Base-by-base conservation (phyloP, 768 basidiomycete species). In the Naganishia antarctica region DNA sequence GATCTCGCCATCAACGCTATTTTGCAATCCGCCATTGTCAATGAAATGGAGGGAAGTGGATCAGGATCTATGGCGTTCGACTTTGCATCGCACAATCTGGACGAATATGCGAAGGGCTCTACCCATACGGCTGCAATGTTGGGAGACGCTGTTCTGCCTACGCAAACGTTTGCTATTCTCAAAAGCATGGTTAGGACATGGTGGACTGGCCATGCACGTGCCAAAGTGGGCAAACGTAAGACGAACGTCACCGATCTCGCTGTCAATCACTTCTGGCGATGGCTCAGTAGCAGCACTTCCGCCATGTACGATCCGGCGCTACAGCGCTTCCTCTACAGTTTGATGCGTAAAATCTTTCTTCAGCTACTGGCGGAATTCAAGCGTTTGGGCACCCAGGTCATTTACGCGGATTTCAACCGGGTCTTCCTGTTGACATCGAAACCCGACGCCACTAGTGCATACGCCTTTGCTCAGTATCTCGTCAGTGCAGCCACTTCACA, bases 331-430 rank as follows among this genome's bases (percentile, higher is more conserved):
- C 80, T 98, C 9, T 88, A 93, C 70, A 89, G 91, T 15, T 83
- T 98, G 49, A 99, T 99, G 96, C 86, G 90, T 65, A 98, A 99
- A 80, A 92, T 90, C 0, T 97, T 97, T 79, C 89, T 96, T 63
- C 96, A 98, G 78, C 82, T 99, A 68, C 82, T 98, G 23, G 93
- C 94, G 15, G 96, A 99, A 76, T 93, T 97, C 80, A 91, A 89
- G 71, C 85, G 96, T 18, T 82, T 99, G 1, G 96, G 96, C 0
- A 93, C 92, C 0, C 86, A 89, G 61, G 86, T 98, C 63, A 84
- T 98, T 31, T 91, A 92, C 67, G 94, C 93, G 26, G 91, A 98
- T 76, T 92, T 98, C 76, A 86, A 88, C 66, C 85, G 85, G 11
- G 86, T 99, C 69, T 81, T 96, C 46, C 85, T 99, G 37, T 86